Conservation (phyloP, 352 stramenopile species). For the Phytophthora hybrid region DNA sequence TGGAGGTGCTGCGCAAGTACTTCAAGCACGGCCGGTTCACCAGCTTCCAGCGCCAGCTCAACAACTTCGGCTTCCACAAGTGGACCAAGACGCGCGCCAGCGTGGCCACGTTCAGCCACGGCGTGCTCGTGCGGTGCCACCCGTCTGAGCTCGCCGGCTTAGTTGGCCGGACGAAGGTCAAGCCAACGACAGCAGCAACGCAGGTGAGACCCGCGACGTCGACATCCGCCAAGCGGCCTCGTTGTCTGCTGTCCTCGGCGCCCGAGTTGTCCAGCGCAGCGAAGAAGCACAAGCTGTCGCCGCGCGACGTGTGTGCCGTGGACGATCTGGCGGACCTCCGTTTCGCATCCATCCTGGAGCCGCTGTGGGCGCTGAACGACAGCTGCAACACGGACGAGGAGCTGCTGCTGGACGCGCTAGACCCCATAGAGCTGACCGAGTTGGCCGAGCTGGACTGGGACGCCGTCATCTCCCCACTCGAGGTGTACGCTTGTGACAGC, state of each 20-base stretch:
- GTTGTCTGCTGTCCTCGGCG: not conserved
- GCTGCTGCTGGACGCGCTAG: conserved; percentile 16
- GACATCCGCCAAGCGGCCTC: conserved; percentile 19
- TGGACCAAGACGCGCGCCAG: conserved; percentile 86
- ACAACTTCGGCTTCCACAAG: conserved; percentile 94
- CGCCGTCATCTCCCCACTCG: not conserved
- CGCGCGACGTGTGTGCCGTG: conserved; percentile 14
- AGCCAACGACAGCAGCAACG: not conserved
- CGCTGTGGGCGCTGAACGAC: conserved; percentile 8
- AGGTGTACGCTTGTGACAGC: not conserved
- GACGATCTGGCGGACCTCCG: conserved; percentile 6
- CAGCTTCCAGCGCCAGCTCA: conserved; percentile 93
- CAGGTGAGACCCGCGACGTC: not conserved
- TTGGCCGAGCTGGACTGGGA: conserved; percentile 33
- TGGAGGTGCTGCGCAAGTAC: conserved; percentile 89
- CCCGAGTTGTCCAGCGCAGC: not conserved
- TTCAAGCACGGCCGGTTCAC: conserved; percentile 95
- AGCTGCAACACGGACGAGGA: conserved; percentile 7
- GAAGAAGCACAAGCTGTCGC: conserved; percentile 34
- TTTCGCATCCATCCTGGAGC: conserved; percentile 1
- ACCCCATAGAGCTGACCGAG: conserved; percentile 23
- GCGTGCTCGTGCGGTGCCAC: conserved; percentile 58
- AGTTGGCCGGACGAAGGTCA: conserved; percentile 23
- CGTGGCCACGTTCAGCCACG: conserved; percentile 84
- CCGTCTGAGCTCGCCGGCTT: conserved; percentile 26